Evolutionary conservation across 495 filamentous ascomycete genomes (phyloP), one percentile per base, ranked within the genome.

Genomic region (Hamigera avellanea): DNA sequence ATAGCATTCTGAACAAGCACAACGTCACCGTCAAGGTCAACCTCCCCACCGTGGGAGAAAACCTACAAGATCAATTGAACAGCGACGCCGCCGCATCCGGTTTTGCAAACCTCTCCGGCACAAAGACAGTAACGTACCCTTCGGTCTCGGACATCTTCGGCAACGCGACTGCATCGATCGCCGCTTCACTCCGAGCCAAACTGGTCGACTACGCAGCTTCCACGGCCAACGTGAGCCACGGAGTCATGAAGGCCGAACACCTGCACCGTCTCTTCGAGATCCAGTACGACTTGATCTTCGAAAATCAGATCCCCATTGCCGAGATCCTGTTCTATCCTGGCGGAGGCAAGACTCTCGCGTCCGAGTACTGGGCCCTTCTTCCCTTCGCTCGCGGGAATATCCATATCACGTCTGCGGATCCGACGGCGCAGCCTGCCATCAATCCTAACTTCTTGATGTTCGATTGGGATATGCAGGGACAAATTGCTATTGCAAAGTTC

Each of bases 361-460:
- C 53, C 3, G 57, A 62, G 23, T 68, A 61, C 48, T 72, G 66
- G 67, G 35, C 33, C n/a, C 49, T 57, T 35, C 49, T 62, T 16
- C 60, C 60, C 5, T 68, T 76, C 21, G 72, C 72, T 2, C 69
- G 74, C 8, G 76, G 76, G 3, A 70, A 48, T 26, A 63, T 78
- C 33, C 76, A 80, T 44, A 73, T 77, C 33, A 43, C 45, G 0
- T 62, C 60, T 7, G 26, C 55, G 6, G 51, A 69, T 31, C 40
- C 62, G 0, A 30, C 27, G 0, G 46, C 40, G 3, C 35, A 54
- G n/a, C 68, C 74, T 0, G 26, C 41, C 1, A 69, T 73, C 41
- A 66, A 79, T 38, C 72, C 73, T 1, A 66, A 59, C 13, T 80
- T 73, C 45, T 63, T 72, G 44, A 56, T 62, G 35, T 50, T 78